Conservation (phyloP, 2,329 filamentous ascomycete genomes). For the Capronia coronata region DNA sequence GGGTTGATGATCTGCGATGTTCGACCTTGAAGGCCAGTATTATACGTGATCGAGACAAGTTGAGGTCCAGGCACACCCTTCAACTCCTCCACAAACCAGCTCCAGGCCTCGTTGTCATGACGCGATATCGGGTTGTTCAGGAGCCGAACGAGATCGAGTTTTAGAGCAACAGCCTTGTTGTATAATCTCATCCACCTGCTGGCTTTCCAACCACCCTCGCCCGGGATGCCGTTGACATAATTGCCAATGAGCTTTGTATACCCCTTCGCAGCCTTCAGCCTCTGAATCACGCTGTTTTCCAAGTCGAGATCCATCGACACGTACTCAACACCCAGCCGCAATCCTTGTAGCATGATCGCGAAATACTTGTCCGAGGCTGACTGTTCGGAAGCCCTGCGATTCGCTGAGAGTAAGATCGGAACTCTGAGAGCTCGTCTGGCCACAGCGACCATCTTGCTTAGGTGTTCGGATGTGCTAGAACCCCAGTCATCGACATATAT, state of each 20-base stretch:
- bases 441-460: conserved; percentile 52
- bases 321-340: conserved; percentile 39
- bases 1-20: conserved; percentile 42
- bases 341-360: conserved; percentile 36
- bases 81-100: conserved; percentile 36
- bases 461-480: conserved; percentile 43
- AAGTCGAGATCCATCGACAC: conserved; percentile 35
- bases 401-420: conserved; percentile 39
- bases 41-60: conserved; percentile 38
- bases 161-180: conserved; percentile 34
- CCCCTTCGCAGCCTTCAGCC: conserved; percentile 30
- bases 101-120: conserved; percentile 36
- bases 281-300: conserved; percentile 31
- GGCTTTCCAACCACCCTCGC: conserved; percentile 17
- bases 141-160: conserved; percentile 38
- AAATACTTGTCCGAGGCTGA: conserved; percentile 29
- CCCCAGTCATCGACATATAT: conserved; percentile 55
- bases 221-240: conserved; percentile 19
- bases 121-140: conserved; percentile 33
- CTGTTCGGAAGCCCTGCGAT: conserved; percentile 2
- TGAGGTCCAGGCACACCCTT: conserved; percentile 31
- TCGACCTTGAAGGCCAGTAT: conserved; percentile 36
- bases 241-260: conserved; percentile 40
- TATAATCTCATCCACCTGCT: conserved; percentile 17
- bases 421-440: conserved; percentile 52